Conservation (phyloP, 805 yeast species). For the Candida verbasci region DNA sequence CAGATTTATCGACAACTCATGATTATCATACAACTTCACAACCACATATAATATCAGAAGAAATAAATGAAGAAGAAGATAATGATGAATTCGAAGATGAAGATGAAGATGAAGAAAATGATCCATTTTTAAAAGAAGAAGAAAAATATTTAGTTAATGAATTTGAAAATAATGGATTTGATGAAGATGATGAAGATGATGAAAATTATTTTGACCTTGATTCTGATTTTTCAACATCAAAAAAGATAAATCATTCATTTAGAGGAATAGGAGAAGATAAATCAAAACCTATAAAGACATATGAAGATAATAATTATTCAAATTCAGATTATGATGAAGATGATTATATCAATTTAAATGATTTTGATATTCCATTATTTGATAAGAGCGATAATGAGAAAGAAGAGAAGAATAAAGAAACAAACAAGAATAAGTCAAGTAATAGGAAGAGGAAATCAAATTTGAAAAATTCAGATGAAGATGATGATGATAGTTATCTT, state of each 20-base stretch:
- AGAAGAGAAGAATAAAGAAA: constrained; percentile 14
- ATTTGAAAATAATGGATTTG: constrained; percentile 43
- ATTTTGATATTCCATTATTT: constrained; percentile 25
- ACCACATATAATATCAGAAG: constrained; percentile 4
- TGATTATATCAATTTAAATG: constrained; percentile 36
- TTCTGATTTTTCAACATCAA: constrained; percentile 12
- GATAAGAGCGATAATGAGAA: constrained; percentile 19
- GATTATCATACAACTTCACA: background rate
- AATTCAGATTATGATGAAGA: constrained; percentile 38
- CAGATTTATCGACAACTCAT: constrained; percentile 3
- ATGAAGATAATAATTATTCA: constrained; percentile 32
- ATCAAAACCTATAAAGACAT: constrained; percentile 35
- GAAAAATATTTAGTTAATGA: constrained; percentile 42
- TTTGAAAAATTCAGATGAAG: constrained; percentile 34
- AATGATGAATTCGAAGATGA: constrained; percentile 20
- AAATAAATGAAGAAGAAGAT: constrained; percentile 24
- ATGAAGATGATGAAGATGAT: constrained; percentile 30
- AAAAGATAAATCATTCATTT: constrained; percentile 16
- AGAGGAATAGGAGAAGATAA: constrained; percentile 19
- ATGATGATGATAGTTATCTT: constrained; percentile 66
- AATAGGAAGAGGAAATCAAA: constrained; percentile 8
- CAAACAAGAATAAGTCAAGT: constrained; percentile 7
- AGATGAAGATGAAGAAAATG: constrained; percentile 31
- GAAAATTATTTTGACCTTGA: constrained; percentile 18
- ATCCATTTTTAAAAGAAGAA: constrained; percentile 39